Conservation (phyloP, 768 basidiomycete species). For the Rhodosporidiobolus odoratus region DNA sequence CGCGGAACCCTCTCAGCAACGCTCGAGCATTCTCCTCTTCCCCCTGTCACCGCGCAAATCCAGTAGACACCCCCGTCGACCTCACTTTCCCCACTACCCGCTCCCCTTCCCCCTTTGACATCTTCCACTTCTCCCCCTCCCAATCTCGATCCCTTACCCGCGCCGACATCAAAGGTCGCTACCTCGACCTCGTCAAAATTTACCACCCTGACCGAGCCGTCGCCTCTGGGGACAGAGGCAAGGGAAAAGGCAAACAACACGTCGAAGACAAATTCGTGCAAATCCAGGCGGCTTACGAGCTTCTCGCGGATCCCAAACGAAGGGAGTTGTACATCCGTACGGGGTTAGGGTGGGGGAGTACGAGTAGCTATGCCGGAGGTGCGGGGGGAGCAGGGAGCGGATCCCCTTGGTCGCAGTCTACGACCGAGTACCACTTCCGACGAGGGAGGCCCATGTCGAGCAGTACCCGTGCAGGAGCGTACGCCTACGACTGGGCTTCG, state of each 20-base stretch:
- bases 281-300: constrained; percentile 28
- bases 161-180: constrained; percentile 15
- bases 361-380: background rate
- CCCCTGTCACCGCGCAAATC: background rate
- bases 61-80: background rate
- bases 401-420: constrained; percentile 16
- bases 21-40: background rate
- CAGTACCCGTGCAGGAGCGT: background rate
- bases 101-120: constrained; percentile 31
- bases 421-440: constrained; percentile 28
- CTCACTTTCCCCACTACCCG: constrained; percentile 23
- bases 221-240: background rate
- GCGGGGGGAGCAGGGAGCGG: background rate
- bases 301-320: constrained; percentile 17
- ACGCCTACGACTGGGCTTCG: background rate
- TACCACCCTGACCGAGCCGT: constrained; percentile 31
- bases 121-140: constrained; percentile 29
- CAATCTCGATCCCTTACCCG: background rate
- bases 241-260: constrained; percentile 10
- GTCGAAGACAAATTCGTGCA: constrained; percentile 21
- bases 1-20: too few species aligned
- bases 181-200: constrained; percentile 24
- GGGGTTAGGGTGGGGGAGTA: constrained; percentile 23
- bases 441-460: constrained; percentile 22
- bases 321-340: constrained; percentile 11